Evolutionary conservation across 2,329 filamentous ascomycete species (phyloP), one percentile per base, ranked within the genome.

Genomic region (Neonectria punicea): DNA sequence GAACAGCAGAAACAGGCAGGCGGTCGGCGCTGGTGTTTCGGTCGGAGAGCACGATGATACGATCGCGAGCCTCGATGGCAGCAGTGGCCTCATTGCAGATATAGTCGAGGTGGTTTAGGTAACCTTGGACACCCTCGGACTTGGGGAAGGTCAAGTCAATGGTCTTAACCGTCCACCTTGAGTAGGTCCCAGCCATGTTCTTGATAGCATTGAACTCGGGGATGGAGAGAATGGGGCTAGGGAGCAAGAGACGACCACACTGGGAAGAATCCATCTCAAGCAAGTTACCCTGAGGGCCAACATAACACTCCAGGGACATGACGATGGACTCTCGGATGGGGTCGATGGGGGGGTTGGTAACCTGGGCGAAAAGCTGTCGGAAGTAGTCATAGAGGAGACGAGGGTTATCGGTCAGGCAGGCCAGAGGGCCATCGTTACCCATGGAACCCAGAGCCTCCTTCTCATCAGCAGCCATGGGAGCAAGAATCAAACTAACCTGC

Each of bases 401-500:
- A 72, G 95, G 94, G 68, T 94, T 92, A 70, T 92, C 88, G n/a
- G 95, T 92, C 77, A 98, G 85, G 80, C 94, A 97, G 58, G 95
- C 95, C 69, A 98, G 85, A 47, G 95, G 95, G 49, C 93, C 93
- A 84, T 98, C 95, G 77, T 98, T 98, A 74, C 95, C 95, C 95
- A 98, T 98, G 65, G 95, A 98, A 44, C 95, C 95, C 58, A 98
- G 87, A 47, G 95, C 95, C 80, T 98, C 95, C 83, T 98, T 98
- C 66, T 97, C 97, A 76, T 98, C 95, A 25, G 94, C 94, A 63
- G 94, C 95, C 95, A 98, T 98, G 10, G 95, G 95, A 18, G 92
- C 95, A 57, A 98, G 89, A 41, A 98, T 86, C 77, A 98, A 83
- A 79, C 92, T 95, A 79, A 98, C 92, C 81, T 98, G 95, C 84